Evolutionary conservation across 208 protist species (phyloP).

Genomic region (Borovskyia barvae): DNA sequence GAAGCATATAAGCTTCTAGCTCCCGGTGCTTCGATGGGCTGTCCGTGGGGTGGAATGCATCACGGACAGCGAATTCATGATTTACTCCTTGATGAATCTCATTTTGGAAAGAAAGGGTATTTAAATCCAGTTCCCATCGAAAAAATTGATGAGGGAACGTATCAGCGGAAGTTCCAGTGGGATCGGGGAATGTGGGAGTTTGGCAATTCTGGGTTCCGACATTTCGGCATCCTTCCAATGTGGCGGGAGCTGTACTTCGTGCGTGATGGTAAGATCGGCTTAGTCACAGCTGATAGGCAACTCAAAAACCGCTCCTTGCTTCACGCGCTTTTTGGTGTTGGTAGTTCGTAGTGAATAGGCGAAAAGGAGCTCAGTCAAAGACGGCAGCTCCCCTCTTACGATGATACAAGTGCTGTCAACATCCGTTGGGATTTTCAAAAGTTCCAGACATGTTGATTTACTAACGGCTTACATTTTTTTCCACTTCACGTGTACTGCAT

Average conservation of each 20-base stretch:
- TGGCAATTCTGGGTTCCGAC: slow-evolving; percentile 55
- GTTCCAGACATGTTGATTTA: no score
- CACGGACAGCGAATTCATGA: slow-evolving; percentile 65
- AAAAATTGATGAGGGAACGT: slow-evolving; percentile 83
- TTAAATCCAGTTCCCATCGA: slow-evolving; percentile 76
- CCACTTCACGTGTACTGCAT: neutral
- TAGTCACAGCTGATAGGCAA: slow-evolving; percentile 77
- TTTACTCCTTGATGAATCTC: slow-evolving; percentile 62
- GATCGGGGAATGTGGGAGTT: slow-evolving; percentile 82
- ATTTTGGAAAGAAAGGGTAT: slow-evolving; percentile 79
- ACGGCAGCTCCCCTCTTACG: neutral
- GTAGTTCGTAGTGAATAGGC: neutral
- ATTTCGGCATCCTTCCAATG: slow-evolving; percentile 48
- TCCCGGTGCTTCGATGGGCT: slow-evolving; percentile 75
- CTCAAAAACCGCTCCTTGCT: slow-evolving; percentile 47
- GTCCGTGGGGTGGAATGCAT: slow-evolving; percentile 87
- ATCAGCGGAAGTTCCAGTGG: slow-evolving; percentile 85
- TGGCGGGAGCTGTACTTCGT: slow-evolving; percentile 90
- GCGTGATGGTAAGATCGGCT: slow-evolving; percentile 61
- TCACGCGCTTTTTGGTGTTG: slow-evolving; percentile 13
- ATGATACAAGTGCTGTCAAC: no score
- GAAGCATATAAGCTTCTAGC: slow-evolving; percentile 79
- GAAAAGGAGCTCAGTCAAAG: neutral
- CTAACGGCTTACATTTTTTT: neutral
- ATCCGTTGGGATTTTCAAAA: no score